Percentiles rank a stretch among this genome's conserved stretches.
These are phyloP conservation scores for Cylindrotheca closterium DNA, from an alignment of 108 stramenopile genomes.

Conservation along the genomic window DNA sequence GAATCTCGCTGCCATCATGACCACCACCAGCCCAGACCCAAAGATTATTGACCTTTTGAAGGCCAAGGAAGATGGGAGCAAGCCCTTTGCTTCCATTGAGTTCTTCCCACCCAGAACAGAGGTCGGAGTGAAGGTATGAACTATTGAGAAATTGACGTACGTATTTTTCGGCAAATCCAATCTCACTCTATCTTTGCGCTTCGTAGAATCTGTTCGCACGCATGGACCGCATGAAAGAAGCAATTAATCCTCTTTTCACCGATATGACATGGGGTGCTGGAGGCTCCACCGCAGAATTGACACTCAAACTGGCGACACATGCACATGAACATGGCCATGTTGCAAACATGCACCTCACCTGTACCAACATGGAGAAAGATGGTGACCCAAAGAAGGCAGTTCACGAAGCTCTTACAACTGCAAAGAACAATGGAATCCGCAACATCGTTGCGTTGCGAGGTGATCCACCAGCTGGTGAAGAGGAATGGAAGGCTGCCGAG, in stretches of 20 bases:
- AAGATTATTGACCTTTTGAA: constrained; percentile 85
- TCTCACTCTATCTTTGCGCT: constrained; percentile 1
- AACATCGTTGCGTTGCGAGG: constrained; percentile 99
- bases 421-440: constrained; percentile 85
- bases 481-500: constrained; percentile 94
- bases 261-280: constrained; percentile 99
- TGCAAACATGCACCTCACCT: constrained; percentile 99
- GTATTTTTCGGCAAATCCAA: neutral
- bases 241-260: constrained; percentile 88
- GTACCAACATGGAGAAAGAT: constrained; percentile 97
- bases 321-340: constrained; percentile 87
- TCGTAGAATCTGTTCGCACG: constrained; percentile 90
- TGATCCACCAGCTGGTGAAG: constrained; percentile 97
- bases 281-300: constrained; percentile 96
- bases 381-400: constrained; percentile 83
- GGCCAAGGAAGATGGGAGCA: constrained; percentile 39
- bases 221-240: constrained; percentile 88
- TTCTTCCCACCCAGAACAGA: constrained; percentile 98
- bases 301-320: constrained; percentile 86
- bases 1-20: too few species aligned
- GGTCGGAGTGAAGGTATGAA: constrained; percentile 83
- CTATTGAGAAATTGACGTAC: neutral
- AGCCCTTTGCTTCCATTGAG: constrained; percentile 91
- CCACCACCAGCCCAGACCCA: constrained; percentile 41
- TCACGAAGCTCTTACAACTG: constrained; percentile 77